These are phyloP conservation scores for Solanum sitiens DNA, from an alignment of 257 asterid genomes.

Conservation along the genomic window DNA sequence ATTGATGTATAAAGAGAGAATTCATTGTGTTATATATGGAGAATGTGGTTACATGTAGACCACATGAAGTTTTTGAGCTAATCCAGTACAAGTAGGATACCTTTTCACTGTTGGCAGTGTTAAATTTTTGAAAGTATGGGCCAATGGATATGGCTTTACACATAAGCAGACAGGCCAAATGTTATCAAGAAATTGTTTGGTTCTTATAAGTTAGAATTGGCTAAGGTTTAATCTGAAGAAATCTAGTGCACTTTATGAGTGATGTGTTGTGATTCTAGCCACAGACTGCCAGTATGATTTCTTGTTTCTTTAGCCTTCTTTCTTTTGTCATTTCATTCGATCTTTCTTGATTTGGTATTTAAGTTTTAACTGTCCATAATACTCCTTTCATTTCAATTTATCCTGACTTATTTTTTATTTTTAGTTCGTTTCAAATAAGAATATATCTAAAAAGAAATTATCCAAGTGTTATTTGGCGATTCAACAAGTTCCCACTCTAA, in stretches of 20 bases:
- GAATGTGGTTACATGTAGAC: constrained; percentile 25
- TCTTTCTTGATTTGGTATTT: neutral
- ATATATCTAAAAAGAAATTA: too few relatives aligned
- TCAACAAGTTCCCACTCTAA: neutral
- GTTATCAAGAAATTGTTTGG: neutral
- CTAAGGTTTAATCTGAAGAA: neutral
- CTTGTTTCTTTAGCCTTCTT: neutral
- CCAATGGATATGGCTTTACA: constrained; percentile 23
- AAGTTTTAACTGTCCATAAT: neutral
- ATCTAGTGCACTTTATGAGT: neutral
- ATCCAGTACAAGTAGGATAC: constrained; percentile 25
- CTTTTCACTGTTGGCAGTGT: constrained; percentile 9
- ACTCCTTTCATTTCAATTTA: neutral
- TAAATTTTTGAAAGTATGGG: constrained; percentile 4
- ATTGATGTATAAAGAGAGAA: constrained; percentile 13
- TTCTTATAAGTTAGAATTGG: neutral
- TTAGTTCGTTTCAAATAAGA: neutral
- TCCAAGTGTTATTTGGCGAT: neutral
- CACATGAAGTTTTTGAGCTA: constrained; percentile 26
- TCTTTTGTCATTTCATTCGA: neutral
- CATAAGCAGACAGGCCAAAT: neutral
- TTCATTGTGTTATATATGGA: neutral
- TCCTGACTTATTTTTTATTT: neutral
- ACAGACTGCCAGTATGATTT: neutral
- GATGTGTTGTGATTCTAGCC: constrained; percentile 8